A percentile compares a stretch with the other conserved stretches of the same genome.
These are phyloP conservation scores for Diaporthe sp. DNA, from an alignment of 2,329 filamentous ascomycete genomes.

Conservation along the genomic window DNA sequence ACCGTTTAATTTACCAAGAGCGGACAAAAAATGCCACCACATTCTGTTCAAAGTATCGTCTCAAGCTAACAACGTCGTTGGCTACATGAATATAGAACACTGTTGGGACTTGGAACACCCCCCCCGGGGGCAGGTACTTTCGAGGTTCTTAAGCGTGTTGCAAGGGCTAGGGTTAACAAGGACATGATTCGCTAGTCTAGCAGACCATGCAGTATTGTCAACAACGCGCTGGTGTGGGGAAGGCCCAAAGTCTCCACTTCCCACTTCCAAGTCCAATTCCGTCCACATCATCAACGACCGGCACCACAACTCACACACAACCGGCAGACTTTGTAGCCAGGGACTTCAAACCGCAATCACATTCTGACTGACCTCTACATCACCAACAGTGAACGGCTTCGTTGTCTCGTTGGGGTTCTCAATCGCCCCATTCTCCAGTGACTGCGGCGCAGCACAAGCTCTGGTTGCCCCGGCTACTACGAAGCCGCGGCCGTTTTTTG, in stretches of 20 bases:
- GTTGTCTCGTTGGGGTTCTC: not conserved
- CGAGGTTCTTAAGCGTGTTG: no score
- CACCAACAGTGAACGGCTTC: not conserved
- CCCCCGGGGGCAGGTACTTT: not conserved
- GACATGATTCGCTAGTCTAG: not conserved
- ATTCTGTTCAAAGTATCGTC: no score
- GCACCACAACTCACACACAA: not conserved
- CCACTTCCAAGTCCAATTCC: not conserved
- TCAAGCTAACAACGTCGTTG: no score
- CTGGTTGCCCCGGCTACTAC: constrained; percentile 18
- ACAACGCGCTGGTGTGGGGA: not conserved
- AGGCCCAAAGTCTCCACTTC: not conserved
- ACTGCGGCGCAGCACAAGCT: not conserved
- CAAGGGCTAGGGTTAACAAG: not conserved
- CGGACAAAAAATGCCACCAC: no score
- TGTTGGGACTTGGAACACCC: no score
- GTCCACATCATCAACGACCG: not conserved
- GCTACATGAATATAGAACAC: no score
- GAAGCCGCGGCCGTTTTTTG: constrained; percentile 5
- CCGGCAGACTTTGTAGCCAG: not conserved
- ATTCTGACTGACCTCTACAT: not conserved
- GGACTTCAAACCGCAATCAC: not conserved
- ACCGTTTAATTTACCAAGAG: no score
- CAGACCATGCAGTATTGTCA: no score
- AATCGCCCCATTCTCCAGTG: no score